Evolutionary conservation across 2,329 filamentous ascomycete genomes (phyloP), one percentile per base, ranked within the genome.

Genomic region (Microcyclospora tardicrescens): DNA sequence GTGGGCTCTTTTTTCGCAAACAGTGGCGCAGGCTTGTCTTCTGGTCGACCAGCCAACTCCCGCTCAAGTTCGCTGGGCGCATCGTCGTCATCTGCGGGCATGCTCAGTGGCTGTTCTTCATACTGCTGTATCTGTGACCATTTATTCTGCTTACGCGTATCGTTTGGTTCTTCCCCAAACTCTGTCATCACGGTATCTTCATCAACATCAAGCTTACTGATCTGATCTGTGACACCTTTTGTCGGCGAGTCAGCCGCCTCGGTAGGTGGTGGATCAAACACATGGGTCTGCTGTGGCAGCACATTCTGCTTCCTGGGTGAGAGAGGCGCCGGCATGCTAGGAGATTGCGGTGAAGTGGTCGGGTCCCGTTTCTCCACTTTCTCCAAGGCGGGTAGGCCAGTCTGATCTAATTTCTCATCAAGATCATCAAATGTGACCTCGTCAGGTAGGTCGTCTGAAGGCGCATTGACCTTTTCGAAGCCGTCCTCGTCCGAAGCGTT

Each of bases 401-500:
- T 45, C 39, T 52, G 33, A 33, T 52, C 58, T 15, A 62, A 57
- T 40, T 65, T 67, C 55, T 77, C 77, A 47, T 78, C 71, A 42
- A 81, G 74, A 44, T 81, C 76, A 45, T 82, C 75, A 29, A 79
- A 81, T 2, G 73, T 75, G 36, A 84, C 79, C 44, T 87, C 82
- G 24, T 59, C 56, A 5, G 52, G 54, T 6, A 58, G 37, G 13
- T 75, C 75, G 51, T 85, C 73, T 24, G 43, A 81, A 34, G 74
- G 72, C 16, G 70, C 67, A 34, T 68, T 68, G 9, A 96, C 87
- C 60, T 94, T 86, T 58, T 98, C 91, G 54, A 95, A 96, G 1
- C 84, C 84, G 56, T 96, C 91, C 46, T 91, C 84, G 48, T 94
- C 85, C 10, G 81, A 80, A 12, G 75, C 77, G 52, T 91, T 93